Conservation (phyloP, 2,329 filamentous ascomycete genomes). For the Akanthomyces dipterigenus region DNA sequence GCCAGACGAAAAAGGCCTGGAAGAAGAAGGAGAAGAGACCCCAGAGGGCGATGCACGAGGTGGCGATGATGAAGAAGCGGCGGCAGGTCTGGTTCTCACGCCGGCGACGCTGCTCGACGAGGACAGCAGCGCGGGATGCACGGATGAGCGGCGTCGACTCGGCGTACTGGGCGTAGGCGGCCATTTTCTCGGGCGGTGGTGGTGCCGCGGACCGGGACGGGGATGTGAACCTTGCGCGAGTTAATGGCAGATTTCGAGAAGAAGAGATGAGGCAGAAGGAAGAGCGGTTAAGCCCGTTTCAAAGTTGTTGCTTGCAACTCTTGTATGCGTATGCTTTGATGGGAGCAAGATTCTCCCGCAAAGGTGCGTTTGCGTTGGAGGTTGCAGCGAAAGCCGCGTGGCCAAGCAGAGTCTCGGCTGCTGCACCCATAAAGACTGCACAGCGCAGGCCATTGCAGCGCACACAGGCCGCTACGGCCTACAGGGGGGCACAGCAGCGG, state of each 20-base stretch:
- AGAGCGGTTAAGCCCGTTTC: background rate
- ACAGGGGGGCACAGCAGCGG: background rate
- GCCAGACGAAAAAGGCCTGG: constrained; percentile 37
- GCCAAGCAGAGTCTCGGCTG: background rate
- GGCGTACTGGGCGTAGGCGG: constrained; percentile 15
- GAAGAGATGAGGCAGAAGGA: background rate
- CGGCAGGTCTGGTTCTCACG: constrained; percentile 56
- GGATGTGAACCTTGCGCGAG: constrained; percentile 5
- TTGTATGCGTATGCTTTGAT: background rate
- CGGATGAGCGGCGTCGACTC: constrained; percentile 64
- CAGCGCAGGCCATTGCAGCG: background rate
- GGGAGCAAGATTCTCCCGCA: background rate
- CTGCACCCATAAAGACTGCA: background rate
- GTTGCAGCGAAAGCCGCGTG: constrained; percentile 1
- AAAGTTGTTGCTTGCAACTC: background rate
- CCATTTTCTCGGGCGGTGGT: constrained; percentile 20
- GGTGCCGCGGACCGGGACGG: background rate
- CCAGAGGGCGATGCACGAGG: constrained; percentile 46
- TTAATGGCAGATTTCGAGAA: constrained; percentile 4
- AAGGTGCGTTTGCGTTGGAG: background rate
- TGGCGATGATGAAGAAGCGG: constrained; percentile 58
- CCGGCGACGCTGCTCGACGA: constrained; percentile 35
- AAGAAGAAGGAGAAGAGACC: constrained; percentile 44
- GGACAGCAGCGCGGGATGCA: constrained; percentile 48
- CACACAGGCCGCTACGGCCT: background rate